Conservation (phyloP, 108 stramenopile species). For the Schizochytrium sp. region DNA sequence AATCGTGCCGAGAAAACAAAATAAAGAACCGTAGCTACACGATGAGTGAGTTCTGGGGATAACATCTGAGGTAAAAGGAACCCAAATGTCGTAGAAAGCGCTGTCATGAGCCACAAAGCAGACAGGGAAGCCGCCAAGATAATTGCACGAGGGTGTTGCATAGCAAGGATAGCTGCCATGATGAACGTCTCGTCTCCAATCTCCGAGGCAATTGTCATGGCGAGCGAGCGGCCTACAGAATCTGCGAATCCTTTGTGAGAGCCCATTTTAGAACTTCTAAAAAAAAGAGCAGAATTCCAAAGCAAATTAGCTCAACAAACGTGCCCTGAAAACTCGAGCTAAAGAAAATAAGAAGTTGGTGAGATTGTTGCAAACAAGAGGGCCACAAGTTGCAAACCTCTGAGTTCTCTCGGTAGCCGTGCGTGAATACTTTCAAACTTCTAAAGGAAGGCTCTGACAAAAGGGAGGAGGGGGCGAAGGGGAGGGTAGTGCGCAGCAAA, state of each 20-base stretch:
- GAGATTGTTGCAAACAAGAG: too few relatives aligned
- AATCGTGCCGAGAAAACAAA: conserved; percentile 96
- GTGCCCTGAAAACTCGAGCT: too few relatives aligned
- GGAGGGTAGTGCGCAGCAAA: too few relatives aligned
- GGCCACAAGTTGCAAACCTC: too few relatives aligned
- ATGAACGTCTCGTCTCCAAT: conserved; percentile 99
- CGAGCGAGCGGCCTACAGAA: conserved; percentile 56
- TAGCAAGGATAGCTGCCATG: conserved; percentile 96
- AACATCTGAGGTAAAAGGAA: conserved; percentile 90
- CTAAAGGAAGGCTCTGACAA: too few relatives aligned
- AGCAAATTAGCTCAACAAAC: too few relatives aligned
- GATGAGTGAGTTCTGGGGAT: conserved; percentile 90
- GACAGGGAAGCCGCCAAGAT: conserved; percentile 92
- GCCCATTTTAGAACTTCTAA: background rate
- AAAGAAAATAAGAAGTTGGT: too few relatives aligned
- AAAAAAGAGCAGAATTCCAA: too few relatives aligned
- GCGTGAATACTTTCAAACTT: too few relatives aligned
- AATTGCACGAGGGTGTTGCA: conserved; percentile 87
- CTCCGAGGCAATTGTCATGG: conserved; percentile 96
- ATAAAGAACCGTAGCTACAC: conserved; percentile 87
- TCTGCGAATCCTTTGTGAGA: conserved; percentile 9
- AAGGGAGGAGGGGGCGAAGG: too few relatives aligned
- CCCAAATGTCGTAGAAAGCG: conserved; percentile 90
- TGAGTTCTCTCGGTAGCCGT: too few relatives aligned
- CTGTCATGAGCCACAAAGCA: conserved; percentile 93